These are phyloP conservation scores for Tricholoma furcatifolium DNA, from an alignment of 768 basidiomycete genomes.

Conservation along the genomic window DNA sequence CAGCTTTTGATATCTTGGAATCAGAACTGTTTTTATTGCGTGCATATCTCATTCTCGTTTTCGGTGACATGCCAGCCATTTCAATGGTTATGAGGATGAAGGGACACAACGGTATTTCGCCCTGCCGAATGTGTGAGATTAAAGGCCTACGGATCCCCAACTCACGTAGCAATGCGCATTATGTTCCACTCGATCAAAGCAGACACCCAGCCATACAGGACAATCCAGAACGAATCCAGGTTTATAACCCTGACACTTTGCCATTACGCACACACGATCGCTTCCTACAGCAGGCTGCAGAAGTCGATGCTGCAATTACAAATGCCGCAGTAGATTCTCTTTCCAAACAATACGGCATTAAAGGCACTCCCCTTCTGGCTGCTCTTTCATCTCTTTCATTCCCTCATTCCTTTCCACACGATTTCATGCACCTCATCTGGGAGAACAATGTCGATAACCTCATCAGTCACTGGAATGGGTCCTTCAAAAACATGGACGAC, in stretches of 20 bases:
- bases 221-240: too few relatives aligned
- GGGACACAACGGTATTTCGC: conserved; percentile 33
- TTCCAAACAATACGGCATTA: conserved; percentile 29
- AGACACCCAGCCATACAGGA: not conserved
- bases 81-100: conserved; percentile 31
- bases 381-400: too few relatives aligned
- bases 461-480: conserved; percentile 37
- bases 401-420: conserved; percentile 47
- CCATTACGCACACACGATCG: conserved; percentile 8
- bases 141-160: conserved; percentile 18
- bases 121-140: conserved; percentile 34
- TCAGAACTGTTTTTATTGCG: conserved; percentile 15
- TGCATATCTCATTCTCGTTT: conserved; percentile 20
- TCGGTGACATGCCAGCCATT: conserved; percentile 24
- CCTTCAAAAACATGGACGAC: too few relatives aligned
- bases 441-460: conserved; percentile 44
- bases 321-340: conserved; percentile 15
- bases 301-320: conserved; percentile 17
- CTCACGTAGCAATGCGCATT: conserved; percentile 13
- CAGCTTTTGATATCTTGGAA: conserved; percentile 25
- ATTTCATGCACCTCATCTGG: conserved; percentile 50
- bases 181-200: conserved; percentile 18
- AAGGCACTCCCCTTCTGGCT: too few relatives aligned
- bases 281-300: conserved; percentile 15
- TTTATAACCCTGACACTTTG: conserved; percentile 19